phyloP scores from a whole-genome alignment of 2,329 filamentous ascomycete species.

The Clonostachys rosea region DNA sequence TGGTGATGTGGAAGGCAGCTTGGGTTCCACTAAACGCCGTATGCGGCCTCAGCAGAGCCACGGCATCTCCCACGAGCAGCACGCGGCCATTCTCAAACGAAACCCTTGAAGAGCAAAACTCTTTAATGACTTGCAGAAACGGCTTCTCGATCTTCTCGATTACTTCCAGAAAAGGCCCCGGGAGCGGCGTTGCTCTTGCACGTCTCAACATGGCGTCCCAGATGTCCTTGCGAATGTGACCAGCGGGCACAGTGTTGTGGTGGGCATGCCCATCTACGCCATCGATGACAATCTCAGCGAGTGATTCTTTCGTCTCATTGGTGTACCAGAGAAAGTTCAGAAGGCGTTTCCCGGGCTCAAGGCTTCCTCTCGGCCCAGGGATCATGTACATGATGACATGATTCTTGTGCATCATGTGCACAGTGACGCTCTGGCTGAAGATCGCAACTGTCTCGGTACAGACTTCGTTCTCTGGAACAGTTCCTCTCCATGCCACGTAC shows the following conservation, averaged over 20 bases:
- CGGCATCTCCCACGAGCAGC: constrained; percentile 8
- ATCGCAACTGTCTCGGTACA: neutral
- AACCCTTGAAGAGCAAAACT: constrained; percentile 7
- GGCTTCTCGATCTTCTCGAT: constrained; percentile 8
- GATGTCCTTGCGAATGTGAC: neutral
- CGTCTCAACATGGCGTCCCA: neutral
- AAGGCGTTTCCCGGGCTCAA: neutral
- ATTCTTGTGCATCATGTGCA: neutral
- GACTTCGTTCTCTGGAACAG: constrained; percentile 1
- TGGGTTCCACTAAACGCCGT: constrained; percentile 2
- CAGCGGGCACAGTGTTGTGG: constrained; percentile 1
- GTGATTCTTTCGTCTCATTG: neutral
- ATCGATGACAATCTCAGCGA: constrained; percentile 2
- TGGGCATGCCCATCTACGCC: constrained; percentile 1
- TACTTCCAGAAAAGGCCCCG: constrained; percentile 2
- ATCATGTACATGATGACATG: constrained; percentile 4
- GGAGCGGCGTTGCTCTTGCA: neutral
- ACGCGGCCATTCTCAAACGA: constrained; percentile 8
- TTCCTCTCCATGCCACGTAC: constrained; percentile 4
- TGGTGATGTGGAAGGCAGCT: neutral
- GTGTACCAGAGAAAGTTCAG: constrained; percentile 5
- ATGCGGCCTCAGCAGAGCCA: constrained; percentile 3
- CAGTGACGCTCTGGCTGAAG: neutral
- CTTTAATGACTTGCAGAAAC: constrained; percentile 11
- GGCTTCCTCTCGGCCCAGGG: neutral